These are phyloP conservation scores for Trifolium pratense DNA, from an alignment of 306 rosid genomes.

Conservation along the genomic window DNA sequence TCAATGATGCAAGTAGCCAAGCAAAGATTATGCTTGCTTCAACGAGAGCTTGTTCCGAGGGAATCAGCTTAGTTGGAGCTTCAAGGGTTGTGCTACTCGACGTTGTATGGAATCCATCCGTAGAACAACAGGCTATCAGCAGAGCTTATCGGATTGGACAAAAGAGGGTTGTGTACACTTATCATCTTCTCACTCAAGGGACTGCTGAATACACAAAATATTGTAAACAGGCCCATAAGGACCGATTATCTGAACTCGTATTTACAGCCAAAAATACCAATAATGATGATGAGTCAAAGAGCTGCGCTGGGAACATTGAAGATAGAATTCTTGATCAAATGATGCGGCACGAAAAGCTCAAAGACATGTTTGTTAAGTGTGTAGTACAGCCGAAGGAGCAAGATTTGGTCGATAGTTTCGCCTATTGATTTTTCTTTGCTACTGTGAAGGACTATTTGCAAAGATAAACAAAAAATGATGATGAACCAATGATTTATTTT, in stretches of 20 bases:
- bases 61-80: conserved; percentile 52
- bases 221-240: conserved; percentile 42
- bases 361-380: neutral
- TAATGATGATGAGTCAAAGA: conserved; percentile 11
- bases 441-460: neutral
- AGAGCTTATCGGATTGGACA: conserved; percentile 55
- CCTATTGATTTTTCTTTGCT: neutral
- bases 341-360: neutral
- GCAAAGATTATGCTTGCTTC: conserved; percentile 51
- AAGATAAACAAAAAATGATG: too few relatives aligned
- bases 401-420: neutral
- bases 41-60: conserved; percentile 50
- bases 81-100: conserved; percentile 55
- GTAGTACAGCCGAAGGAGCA: neutral
- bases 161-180: conserved; percentile 44
- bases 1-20: conserved; percentile 41
- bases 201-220: conserved; percentile 42
- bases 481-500: neutral
- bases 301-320: neutral
- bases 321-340: neutral
- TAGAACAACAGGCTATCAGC: conserved; percentile 52
- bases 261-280: conserved; percentile 24
- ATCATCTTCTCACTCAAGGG: conserved; percentile 46
- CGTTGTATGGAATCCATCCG: conserved; percentile 56
- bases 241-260: conserved; percentile 45